Percentiles rank a stretch among this genome's conserved stretches.
These are phyloP conservation scores for Trichoderma sp. DNA, from an alignment of 2,329 filamentous ascomycete species.

Conservation along the genomic window DNA sequence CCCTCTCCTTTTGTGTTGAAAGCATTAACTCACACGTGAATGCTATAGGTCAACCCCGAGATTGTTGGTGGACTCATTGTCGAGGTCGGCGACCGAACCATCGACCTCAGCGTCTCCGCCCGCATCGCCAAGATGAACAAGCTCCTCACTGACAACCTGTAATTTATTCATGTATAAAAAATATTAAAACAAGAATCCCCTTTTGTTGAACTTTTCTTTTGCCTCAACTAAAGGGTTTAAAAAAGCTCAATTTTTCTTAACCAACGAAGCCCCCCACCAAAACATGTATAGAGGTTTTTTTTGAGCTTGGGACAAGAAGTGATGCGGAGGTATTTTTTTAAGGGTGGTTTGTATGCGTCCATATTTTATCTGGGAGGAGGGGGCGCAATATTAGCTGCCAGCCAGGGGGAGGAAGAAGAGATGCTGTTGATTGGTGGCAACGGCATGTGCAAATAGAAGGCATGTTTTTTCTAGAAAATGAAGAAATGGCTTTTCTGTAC, in stretches of 20 bases:
- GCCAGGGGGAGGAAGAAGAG: background rate
- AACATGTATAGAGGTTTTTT: slow-evolving; percentile 7
- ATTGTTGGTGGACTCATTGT: slow-evolving; percentile 92
- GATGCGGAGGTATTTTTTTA: background rate
- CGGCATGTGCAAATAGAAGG: slow-evolving; percentile 24
- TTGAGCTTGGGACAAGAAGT: background rate
- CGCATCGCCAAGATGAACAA: slow-evolving; percentile 99
- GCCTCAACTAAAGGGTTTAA: background rate
- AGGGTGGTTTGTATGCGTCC: background rate
- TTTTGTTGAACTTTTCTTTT: slow-evolving; percentile 24
- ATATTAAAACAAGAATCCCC: slow-evolving; percentile 23
- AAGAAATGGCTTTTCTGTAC: slow-evolving; percentile 11
- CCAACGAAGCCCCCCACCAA: background rate
- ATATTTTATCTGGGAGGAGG: slow-evolving; percentile 4
- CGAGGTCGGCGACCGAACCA: slow-evolving; percentile 95
- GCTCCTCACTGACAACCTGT: slow-evolving; percentile 93
- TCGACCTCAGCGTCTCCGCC: slow-evolving; percentile 91
- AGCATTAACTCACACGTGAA: background rate
- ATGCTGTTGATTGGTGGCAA: slow-evolving; percentile 17
- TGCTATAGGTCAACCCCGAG: slow-evolving; percentile 80
- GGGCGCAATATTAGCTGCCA: slow-evolving; percentile 9
- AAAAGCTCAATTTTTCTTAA: background rate
- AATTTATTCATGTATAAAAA: slow-evolving; percentile 37
- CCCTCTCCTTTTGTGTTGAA: too few species aligned
- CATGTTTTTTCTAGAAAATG: slow-evolving; percentile 16